phyloP scores from a whole-genome alignment of 257 asterid species.

The Verbena officinalis region DNA sequence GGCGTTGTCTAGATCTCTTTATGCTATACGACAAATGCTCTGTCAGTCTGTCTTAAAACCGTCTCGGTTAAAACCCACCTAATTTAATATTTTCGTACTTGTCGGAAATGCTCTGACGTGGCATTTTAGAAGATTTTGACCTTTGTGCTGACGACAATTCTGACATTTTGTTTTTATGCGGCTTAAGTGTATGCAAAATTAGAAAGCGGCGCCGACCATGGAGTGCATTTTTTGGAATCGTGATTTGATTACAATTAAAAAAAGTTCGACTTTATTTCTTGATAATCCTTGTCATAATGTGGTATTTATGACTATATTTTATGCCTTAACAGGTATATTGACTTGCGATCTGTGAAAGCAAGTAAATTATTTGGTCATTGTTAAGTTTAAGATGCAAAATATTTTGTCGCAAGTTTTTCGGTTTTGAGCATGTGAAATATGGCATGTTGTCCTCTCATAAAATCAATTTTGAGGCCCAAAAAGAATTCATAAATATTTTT shows the following conservation, averaged over 20 bases:
- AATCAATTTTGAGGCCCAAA: neutral
- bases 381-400: neutral
- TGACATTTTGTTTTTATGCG: neutral
- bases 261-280: too few species aligned
- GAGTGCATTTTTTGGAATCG: neutral
- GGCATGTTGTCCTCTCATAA: neutral
- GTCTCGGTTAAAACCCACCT: neutral
- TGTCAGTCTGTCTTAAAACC: neutral
- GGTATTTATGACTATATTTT: neutral
- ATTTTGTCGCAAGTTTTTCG: slow-evolving; percentile 13
- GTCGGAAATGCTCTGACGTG: neutral
- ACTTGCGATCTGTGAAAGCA: neutral
- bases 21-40: neutral
- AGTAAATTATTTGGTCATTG: neutral
- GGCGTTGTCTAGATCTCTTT: slow-evolving; percentile 2
- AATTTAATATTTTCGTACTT: slow-evolving; percentile 7
- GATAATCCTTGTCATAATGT: too few species aligned
- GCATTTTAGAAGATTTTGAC: neutral
- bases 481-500: neutral
- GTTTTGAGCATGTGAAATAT: neutral
- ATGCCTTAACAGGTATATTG: neutral
- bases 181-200: slow-evolving; percentile 1
- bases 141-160: slow-evolving; percentile 7
- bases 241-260: slow-evolving; percentile 1
- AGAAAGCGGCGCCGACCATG: slow-evolving; percentile 13